Conservation (phyloP, 2,329 filamentous ascomycete species). For the Hymenoscyphus infarciens region DNA sequence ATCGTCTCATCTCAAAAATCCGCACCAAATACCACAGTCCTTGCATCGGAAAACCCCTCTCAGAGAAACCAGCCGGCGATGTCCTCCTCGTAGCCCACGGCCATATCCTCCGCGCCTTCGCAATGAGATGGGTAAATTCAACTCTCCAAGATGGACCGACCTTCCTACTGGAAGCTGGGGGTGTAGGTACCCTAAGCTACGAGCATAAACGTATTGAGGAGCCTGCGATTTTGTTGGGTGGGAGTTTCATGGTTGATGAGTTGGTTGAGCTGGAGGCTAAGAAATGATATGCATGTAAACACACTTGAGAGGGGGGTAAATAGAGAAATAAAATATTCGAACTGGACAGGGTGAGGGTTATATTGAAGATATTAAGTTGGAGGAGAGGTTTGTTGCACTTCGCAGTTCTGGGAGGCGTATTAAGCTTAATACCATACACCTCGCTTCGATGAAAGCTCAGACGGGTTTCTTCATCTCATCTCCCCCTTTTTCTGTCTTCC, state of each 20-base stretch:
- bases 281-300: neutral
- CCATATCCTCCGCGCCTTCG: conserved; percentile 83
- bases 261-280: conserved; percentile 24
- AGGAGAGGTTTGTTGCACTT: neutral
- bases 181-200: conserved; percentile 78
- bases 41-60: conserved; percentile 53
- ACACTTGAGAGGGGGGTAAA: neutral
- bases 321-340: no score
- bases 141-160: conserved; percentile 67
- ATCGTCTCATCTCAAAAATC: conserved; percentile 73
- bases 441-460: neutral
- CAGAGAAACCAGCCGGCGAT: conserved; percentile 45
- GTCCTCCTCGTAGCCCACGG: conserved; percentile 84
- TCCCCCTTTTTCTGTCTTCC: neutral
- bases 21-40: conserved; percentile 56
- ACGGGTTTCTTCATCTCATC: neutral
- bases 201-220: conserved; percentile 76
- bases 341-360: no score
- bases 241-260: conserved; percentile 47
- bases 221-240: conserved; percentile 74
- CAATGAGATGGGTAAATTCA: conserved; percentile 79
- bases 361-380: no score
- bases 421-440: neutral
- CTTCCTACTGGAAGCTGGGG: conserved; percentile 85
- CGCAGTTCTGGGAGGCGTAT: neutral